Base-by-base conservation (phyloP, 805 yeast genomes). In the Ogataea henricii region DNA sequence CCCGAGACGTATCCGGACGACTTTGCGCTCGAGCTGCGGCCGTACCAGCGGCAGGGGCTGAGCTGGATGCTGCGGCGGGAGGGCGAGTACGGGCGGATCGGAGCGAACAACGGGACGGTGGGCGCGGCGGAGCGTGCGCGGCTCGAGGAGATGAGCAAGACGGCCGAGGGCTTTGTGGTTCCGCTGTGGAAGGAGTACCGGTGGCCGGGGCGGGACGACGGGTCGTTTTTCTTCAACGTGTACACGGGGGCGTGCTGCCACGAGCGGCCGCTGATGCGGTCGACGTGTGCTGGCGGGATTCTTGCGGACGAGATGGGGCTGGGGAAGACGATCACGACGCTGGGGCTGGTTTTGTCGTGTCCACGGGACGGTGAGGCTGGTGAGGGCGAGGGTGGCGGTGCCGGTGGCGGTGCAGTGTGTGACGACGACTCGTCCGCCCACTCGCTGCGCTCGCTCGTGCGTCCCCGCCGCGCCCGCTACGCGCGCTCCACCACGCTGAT, bases 231-330 rank as follows among this genome's bases (percentile, higher is more conserved):
- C 64, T 90, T 85, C 13, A 90, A 89, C 58, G 64, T 87, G 48
- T 86, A 83, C 60, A 81, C 86, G 46, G 97, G 97, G 4, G 90
- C 87, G 47, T 78, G 92, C 46, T 81, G 92, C 0, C 56, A 79
- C 13, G 76, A 77, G 18, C 81, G 78, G 51, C 97, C 97, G 1
- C 57, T 82, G 10, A 70, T 89, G 34, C 79, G 75, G 48, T 73
- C 83, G 1, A 59, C 77, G 16, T 76, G 84, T 41, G 73, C 74
- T 41, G 97, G 98, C 30, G 98, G 98, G 2, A 87, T 91, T 17
- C 69, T 91, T 13, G 96, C 97, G 0, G 98, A 91, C 69, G 98
- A 91, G 64, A 91, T 91, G 98, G 98, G 98, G 0, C 72, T 91
- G 7, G 98, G 98, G 36, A 91, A 91, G 62, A 91, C 98, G 0